phyloP scores from a whole-genome alignment of 179 eudicot species.

The Drosera spatulata region DNA sequence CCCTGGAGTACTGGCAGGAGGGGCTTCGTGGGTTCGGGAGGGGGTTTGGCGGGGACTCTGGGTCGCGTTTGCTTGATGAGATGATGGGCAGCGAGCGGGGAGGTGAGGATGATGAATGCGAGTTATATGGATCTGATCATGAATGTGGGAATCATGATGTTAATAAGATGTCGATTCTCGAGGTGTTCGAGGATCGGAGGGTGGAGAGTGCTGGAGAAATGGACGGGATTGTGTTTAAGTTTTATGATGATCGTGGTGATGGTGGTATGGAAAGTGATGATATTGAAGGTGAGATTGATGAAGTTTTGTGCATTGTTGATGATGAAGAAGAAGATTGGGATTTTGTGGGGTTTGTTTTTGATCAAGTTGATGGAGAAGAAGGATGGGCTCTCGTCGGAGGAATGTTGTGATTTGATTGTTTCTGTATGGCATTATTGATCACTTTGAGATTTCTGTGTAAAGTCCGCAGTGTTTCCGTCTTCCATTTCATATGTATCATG shows the following conservation, averaged over 20 bases:
- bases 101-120: slow-evolving; percentile 5
- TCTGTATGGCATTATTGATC: too few species aligned
- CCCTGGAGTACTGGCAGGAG: slow-evolving; percentile 11
- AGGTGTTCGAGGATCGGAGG: too few species aligned
- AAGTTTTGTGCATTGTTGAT: slow-evolving; percentile 4
- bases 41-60: slow-evolving; percentile 33
- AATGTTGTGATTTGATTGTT: slow-evolving; percentile 1
- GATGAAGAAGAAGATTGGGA: slow-evolving; percentile 36
- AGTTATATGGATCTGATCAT: slow-evolving; percentile 1
- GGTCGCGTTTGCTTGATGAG: slow-evolving; percentile 26
- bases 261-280: not conserved
- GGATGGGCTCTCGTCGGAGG: slow-evolving; percentile 47
- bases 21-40: slow-evolving; percentile 16
- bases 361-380: slow-evolving; percentile 22
- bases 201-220: too few species aligned
- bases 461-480: too few species aligned
- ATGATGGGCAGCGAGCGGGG: slow-evolving; percentile 3
- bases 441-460: too few species aligned
- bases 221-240: too few species aligned
- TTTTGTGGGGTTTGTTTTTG: slow-evolving; percentile 19
- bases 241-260: too few species aligned
- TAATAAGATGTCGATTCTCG: too few species aligned
- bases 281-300: slow-evolving; percentile 14
- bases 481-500: too few species aligned
- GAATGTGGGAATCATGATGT: not conserved